Conservation (phyloP, 1,284 basidiomycete genomes). For the Chalciporus sp. region DNA sequence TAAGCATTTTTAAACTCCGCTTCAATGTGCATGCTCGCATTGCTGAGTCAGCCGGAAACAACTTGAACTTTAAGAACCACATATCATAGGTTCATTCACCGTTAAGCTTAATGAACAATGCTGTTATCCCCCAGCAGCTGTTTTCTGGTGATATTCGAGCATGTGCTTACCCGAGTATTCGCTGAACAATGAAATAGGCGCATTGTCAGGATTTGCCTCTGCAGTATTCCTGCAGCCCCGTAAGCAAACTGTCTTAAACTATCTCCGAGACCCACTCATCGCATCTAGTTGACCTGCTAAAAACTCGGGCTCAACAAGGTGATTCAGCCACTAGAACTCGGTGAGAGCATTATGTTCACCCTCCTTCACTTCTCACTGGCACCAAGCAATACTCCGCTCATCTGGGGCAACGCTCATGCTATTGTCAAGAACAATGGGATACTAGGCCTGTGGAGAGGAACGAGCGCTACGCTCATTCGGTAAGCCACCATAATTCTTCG, state of each 20-base stretch:
- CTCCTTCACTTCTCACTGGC: not conserved
- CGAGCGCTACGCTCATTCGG: slow-evolving; percentile 80
- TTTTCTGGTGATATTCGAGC: slow-evolving; percentile 54
- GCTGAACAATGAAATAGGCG: slow-evolving; percentile 48
- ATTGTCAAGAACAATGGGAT: slow-evolving; percentile 67
- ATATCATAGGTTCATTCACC: too few species aligned
- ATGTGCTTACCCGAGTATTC: not conserved
- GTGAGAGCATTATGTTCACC: slow-evolving; percentile 31
- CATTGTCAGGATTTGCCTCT: slow-evolving; percentile 73
- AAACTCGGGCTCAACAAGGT: slow-evolving; percentile 85
- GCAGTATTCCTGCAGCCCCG: slow-evolving; percentile 78
- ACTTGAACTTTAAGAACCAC: too few species aligned
- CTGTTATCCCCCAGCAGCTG: slow-evolving; percentile 62
- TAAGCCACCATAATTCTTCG: slow-evolving; percentile 22
- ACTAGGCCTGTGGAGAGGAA: slow-evolving; percentile 84
- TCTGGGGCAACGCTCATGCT: slow-evolving; percentile 56
- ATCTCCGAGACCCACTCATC: not conserved
- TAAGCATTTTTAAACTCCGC: too few species aligned
- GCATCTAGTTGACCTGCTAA: slow-evolving; percentile 79
- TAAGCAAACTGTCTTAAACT: slow-evolving; percentile 34
- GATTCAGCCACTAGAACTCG: slow-evolving; percentile 45
- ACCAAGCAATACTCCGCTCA: slow-evolving; percentile 40
- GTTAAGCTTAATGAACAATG: slow-evolving; percentile 25
- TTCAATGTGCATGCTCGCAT: too few species aligned
- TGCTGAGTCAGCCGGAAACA: too few species aligned